phyloP scores from a whole-genome alignment of 1,284 basidiomycete species.

The Rhodotorula sp. region DNA sequence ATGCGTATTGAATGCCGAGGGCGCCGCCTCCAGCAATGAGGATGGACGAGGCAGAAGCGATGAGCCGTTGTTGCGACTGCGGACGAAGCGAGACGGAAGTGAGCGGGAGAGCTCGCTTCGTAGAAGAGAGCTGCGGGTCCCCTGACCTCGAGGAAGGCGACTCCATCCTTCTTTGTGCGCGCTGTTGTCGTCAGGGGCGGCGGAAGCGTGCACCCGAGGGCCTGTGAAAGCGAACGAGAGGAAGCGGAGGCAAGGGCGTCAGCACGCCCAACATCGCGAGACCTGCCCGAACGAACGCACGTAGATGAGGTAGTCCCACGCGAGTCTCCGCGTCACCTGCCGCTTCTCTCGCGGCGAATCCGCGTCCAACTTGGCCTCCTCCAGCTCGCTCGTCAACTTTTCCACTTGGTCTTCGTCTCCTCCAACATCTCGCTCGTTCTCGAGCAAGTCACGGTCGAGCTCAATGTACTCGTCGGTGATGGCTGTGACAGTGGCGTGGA shows the following conservation, averaged over 20 bases:
- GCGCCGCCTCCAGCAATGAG: slow-evolving; percentile 55
- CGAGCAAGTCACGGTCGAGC: slow-evolving; percentile 42
- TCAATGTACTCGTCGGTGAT: slow-evolving; percentile 39
- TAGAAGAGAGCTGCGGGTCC: background rate
- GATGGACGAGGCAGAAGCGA: slow-evolving; percentile 49
- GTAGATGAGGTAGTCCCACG: slow-evolving; percentile 53
- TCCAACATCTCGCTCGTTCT: slow-evolving; percentile 33
- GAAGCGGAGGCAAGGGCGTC: background rate
- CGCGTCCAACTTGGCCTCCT: slow-evolving; percentile 28
- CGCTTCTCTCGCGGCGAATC: slow-evolving; percentile 26
- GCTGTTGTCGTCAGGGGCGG: slow-evolving; percentile 25
- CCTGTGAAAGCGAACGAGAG: background rate
- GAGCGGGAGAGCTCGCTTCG: background rate
- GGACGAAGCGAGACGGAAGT: slow-evolving; percentile 39
- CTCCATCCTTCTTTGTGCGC: slow-evolving; percentile 47
- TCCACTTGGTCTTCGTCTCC: slow-evolving; percentile 32
- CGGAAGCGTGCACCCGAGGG: slow-evolving; percentile 38
- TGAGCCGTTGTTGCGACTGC: slow-evolving; percentile 43
- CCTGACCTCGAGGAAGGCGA: slow-evolving; percentile 26
- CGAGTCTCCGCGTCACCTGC: slow-evolving; percentile 39
- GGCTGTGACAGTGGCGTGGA: slow-evolving; percentile 36
- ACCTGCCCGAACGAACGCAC: slow-evolving; percentile 40
- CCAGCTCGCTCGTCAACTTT: slow-evolving; percentile 31
- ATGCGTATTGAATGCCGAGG: slow-evolving; percentile 61
- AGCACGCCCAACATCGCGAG: slow-evolving; percentile 13